Conservation (phyloP, 2,329 filamentous ascomycete genomes). For the Ophiostoma tasmaniense region DNA sequence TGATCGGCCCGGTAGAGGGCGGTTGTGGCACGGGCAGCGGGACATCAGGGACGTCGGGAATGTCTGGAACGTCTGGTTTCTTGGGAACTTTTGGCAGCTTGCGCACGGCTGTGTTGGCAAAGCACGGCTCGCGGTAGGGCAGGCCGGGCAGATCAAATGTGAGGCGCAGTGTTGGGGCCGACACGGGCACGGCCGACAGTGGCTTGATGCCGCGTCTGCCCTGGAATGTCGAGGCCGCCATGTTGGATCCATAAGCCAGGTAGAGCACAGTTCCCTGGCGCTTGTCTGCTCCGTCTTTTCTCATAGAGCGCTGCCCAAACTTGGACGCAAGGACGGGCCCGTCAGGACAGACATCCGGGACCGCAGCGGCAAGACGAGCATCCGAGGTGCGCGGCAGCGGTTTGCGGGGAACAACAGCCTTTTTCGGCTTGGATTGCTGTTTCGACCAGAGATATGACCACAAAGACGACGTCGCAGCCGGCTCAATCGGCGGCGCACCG, state of each 20-base stretch:
- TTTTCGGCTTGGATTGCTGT: background rate
- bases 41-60: background rate
- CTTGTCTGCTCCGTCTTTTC: background rate
- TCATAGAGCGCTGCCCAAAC: background rate
- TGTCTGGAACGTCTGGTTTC: slow-evolving; percentile 3
- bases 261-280: slow-evolving; percentile 52
- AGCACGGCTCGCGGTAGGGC: slow-evolving; percentile 84
- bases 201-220: slow-evolving; percentile 72
- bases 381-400: slow-evolving; percentile 30
- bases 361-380: slow-evolving; percentile 31
- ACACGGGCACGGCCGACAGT: slow-evolving; percentile 70
- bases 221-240: slow-evolving; percentile 70
- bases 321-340: slow-evolving; percentile 3
- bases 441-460: background rate
- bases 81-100: slow-evolving; percentile 30
- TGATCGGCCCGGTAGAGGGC: slow-evolving; percentile 12
- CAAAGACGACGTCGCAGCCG: background rate
- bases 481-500: background rate
- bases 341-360: slow-evolving; percentile 17
- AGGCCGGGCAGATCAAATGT: slow-evolving; percentile 81
- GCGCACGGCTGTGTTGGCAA: slow-evolving; percentile 68
- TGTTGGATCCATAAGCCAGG: slow-evolving; percentile 87
- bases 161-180: slow-evolving; percentile 67
- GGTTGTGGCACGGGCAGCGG: slow-evolving; percentile 15
- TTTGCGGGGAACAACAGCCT: background rate